Base-by-base conservation (phyloP, 257 asterid species). In the Penstemon eatonii region DNA sequence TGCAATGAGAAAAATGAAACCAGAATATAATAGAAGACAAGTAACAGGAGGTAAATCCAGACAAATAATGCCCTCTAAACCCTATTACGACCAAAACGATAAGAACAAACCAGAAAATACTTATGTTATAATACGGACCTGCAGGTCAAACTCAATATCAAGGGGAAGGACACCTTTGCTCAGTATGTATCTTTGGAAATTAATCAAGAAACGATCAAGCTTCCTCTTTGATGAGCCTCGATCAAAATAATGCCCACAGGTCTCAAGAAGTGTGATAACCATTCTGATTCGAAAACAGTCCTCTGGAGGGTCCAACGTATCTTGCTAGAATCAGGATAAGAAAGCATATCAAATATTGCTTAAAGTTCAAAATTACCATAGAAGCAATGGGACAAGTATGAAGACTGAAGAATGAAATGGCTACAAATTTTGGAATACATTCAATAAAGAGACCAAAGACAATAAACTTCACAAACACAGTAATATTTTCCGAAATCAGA, bases 221-320 rank as follows among this genome's bases (percentile, higher is more conserved):
- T 94, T 94, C 81, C 96, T 84, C 83, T 91, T 94, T 25, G 99
- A 89, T 15, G 97, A 91, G 72, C 99, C 99, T 79, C 96, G 84
- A 77, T 86, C 96, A 85, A 94, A 94, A 81, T 94, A 94, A 77
- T 94, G 99, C 65, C 99, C 99, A 68, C 99, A 91, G 5, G 99
- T 91, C 87, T 89, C 91, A 66, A 94, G 96, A 82, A 94, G 99
- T 54, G 89, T 86, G 73, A 91, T 68, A 60, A 89, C 90, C 96
- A 91, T 84, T 83, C 99, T 87, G 78, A 91, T 85, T 56, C 99
- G 99, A 57, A 94, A 94, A 75, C 89, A 89, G 78, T 94, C 99
- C 82, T 91, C 97, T 49, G 96, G 93, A 43, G 97, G 99, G 76
- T 94, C 99, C 90, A 94, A 69, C 5, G 61, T 70, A 79, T 91